Base-by-base conservation (phyloP, 2,329 filamentous ascomycete genomes). In the Raffaelea deltoideospora region DNA sequence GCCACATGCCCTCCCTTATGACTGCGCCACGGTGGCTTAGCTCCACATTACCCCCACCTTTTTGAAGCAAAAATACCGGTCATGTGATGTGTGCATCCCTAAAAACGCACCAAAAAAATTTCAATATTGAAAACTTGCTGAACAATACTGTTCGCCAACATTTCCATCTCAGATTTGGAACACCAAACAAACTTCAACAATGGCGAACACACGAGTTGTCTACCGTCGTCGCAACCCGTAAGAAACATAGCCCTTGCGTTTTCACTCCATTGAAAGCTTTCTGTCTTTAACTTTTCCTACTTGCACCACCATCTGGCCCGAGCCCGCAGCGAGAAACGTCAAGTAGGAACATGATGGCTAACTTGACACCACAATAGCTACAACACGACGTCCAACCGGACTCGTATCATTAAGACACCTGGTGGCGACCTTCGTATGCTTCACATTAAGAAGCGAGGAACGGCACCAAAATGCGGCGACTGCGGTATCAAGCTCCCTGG, bases 371-470 rank as follows among this genome's bases (percentile, higher is more conserved):
- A 22, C 37, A n/a, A 3, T 58, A 90, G 84, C 61, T 98, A 96
- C 83, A 96, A 96, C 79, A 96, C 88, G 64, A 72, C 72, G 63
- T 93, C 84, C 64, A 95, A 98, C 82, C 85, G 86, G 68, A 88
- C 90, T 63, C 82, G 90, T 61, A 74, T 92, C 58, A 65, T 94
- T 67, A 90, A 90, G 77, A 98, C 90, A 52, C 90, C 92, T 52
- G 92, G 90, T 64, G 90, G 90, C 63, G 76, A 88, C 64, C 79
- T 94, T 58, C 79, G 90, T 64, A 79, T 94, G 61, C 82, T 96
- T 55, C 88, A 98, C 80, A 87, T 95, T 74, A 96, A 96, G 83
- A 98, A 98, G 85, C 83, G 79, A 64, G 90, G 87, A 55, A 93
- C 86, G 62, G 82, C 87, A 49, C 90, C 90, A 61, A 98, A 98